Conservation (phyloP, 345 rosid genomes). For the Brassica nigra region DNA sequence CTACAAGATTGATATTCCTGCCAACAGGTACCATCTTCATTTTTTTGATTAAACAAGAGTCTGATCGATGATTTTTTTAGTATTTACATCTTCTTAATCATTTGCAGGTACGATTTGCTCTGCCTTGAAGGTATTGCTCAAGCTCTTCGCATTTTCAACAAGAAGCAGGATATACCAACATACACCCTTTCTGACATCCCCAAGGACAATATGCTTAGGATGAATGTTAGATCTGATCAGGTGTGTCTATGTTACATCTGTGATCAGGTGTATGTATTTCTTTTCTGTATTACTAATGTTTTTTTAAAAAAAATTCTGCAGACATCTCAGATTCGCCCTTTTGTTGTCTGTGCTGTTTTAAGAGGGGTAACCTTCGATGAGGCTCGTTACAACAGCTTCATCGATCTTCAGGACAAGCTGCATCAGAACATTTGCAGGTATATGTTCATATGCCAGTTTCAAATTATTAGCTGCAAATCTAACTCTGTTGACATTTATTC, state of each 20-base stretch:
- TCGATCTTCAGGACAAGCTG: conserved; percentile 95
- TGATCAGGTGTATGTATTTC: background rate
- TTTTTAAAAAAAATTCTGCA: conserved; percentile 40
- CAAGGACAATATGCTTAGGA: conserved; percentile 57
- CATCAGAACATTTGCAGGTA: conserved; percentile 97
- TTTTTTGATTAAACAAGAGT: background rate
- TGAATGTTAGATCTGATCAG: conserved; percentile 69
- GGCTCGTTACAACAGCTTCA: conserved; percentile 89
- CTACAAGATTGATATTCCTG: conserved; percentile 90
- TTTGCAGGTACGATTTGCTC: conserved; percentile 81
- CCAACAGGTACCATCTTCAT: conserved; percentile 58
- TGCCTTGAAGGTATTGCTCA: conserved; percentile 97
- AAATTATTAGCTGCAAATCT: background rate
- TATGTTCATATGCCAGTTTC: background rate
- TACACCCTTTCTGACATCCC: conserved; percentile 49
- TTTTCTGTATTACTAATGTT: background rate
- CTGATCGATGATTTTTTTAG: background rate
- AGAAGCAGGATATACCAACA: conserved; percentile 60
- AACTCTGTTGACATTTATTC: background rate
- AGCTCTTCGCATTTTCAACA: conserved; percentile 81
- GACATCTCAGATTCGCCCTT: conserved; percentile 74
- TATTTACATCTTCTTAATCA: background rate
- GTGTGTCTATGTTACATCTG: conserved; percentile 36
- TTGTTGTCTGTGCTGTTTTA: conserved; percentile 82
- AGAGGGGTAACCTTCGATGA: conserved; percentile 82